Base-by-base conservation (phyloP, 2,329 filamentous ascomycete species). In the Eutypa lata region DNA sequence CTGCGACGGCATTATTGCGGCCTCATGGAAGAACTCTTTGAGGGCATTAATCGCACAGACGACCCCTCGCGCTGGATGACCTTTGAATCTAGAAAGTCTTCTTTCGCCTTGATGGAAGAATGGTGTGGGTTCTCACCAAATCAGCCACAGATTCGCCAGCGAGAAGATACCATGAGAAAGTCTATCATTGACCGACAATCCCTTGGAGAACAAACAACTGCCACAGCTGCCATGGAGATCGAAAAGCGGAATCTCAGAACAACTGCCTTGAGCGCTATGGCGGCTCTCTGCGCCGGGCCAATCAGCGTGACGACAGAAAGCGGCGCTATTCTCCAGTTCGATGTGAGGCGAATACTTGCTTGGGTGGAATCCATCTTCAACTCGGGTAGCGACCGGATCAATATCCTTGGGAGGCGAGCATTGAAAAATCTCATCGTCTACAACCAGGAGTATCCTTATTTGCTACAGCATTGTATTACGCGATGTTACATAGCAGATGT, bases 111-210 rank as follows among this genome's bases (percentile, higher is more conserved):
- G 47, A 97, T 99, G 92, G 94, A 99, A 71, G 93, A 97, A 59
- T 99, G 95, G 95, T 99, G 94, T 68, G 94, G 94, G 2, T 97
- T 95, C 68, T 96, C 92, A 7, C 91, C 92, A 0, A 96, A 97
- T 58, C 91, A 95, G 67, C 79, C 76, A 14, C 89, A 95, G 58
- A 89, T 96, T 40, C 83, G 87, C 5, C 86, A 87, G 53, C 82
- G 91, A 56, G 92, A 97, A 70, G 89, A 96, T 56, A 88, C 83
- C 35, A 95, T 97, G 87, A 82, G 90, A 43, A 89, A 92, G 61
- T 90, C 89, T 2, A 80, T 94, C 59, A 86, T 96, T 35, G 86
- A 93, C 49, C 88, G 91, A 51, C 90, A 94, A 52, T 84, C 88
- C 19, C 71, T 87, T 18, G 85, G 86, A 13, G 91, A 92, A 65